These are phyloP conservation scores for Trichoderma reesei DNA, from an alignment of 495 filamentous ascomycete species.

Conservation along the genomic window DNA sequence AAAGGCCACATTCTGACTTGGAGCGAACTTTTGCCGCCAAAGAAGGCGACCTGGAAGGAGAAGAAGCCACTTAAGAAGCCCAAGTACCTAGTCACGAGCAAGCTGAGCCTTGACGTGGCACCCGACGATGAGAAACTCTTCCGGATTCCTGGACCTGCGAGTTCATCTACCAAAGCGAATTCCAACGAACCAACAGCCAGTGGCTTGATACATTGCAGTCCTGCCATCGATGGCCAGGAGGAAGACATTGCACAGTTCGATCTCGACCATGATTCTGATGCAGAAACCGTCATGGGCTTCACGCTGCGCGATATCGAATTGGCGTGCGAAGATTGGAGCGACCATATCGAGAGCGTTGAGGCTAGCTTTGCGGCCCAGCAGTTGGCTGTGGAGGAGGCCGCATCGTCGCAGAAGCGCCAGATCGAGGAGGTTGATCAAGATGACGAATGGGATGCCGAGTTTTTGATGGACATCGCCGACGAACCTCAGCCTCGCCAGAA, in stretches of 20 bases:
- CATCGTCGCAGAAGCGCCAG: neutral
- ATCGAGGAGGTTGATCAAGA: slow-evolving; percentile 28
- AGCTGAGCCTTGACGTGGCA: slow-evolving; percentile 73
- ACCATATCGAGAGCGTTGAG: slow-evolving; percentile 33
- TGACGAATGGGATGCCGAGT: slow-evolving; percentile 45
- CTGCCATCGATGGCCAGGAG: slow-evolving; percentile 39
- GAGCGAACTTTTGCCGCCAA: slow-evolving; percentile 63
- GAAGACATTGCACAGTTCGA: slow-evolving; percentile 48
- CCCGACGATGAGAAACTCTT: slow-evolving; percentile 76
- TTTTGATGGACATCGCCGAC: slow-evolving; percentile 25
- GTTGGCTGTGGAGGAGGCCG: slow-evolving; percentile 3
- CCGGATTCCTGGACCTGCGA: slow-evolving; percentile 48
- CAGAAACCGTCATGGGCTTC: slow-evolving; percentile 56
- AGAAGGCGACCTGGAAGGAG: slow-evolving; percentile 57
- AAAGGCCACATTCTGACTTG: slow-evolving; percentile 54
- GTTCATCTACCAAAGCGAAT: slow-evolving; percentile 35
- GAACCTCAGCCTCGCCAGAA: slow-evolving; percentile 21
- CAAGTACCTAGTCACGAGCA: slow-evolving; percentile 72
- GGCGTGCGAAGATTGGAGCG: slow-evolving; percentile 76
- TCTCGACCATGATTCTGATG: slow-evolving; percentile 44
- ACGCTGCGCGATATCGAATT: slow-evolving; percentile 67
- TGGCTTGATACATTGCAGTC: slow-evolving; percentile 48
- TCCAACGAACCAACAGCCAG: slow-evolving; percentile 45
- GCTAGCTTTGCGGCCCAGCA: slow-evolving; percentile 12
- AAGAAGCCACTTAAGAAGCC: slow-evolving; percentile 65